phyloP scores from a whole-genome alignment of 2,329 filamentous ascomycete species.

The Stagonosporopsis cucurbitacearum region DNA sequence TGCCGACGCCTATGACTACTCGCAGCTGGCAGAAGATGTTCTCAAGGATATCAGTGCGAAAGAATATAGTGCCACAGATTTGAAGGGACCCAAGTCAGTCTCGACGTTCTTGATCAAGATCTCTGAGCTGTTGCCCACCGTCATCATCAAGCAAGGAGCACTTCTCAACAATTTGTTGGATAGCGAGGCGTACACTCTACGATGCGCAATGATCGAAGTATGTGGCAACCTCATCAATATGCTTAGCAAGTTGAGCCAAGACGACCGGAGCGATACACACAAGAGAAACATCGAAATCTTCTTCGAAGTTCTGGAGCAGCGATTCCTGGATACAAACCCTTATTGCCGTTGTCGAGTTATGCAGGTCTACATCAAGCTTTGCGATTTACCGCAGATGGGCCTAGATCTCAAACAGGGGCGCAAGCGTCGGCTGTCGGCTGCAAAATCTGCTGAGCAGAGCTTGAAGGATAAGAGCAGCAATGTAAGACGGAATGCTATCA shows the following conservation, averaged over 20 bases:
- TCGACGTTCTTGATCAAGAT: conserved; percentile 92
- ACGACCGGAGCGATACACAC: conserved; percentile 86
- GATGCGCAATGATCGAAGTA: conserved; percentile 93
- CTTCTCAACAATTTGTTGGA: conserved; percentile 93
- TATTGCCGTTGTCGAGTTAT: conserved; percentile 92
- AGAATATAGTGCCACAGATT: conserved; percentile 97
- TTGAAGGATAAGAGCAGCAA: conserved; percentile 98
- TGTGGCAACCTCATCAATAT: conserved; percentile 94
- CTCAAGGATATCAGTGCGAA: conserved; percentile 94
- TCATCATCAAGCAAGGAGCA: conserved; percentile 98
- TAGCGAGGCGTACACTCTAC: conserved; percentile 92
- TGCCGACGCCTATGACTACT: conserved; percentile 96
- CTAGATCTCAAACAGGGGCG: conserved; percentile 6
- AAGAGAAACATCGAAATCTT: conserved; percentile 96
- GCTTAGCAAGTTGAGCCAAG: conserved; percentile 80
- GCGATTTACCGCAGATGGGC: conserved; percentile 88
- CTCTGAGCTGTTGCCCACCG: conserved; percentile 85
- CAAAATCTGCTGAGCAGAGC: conserved; percentile 85
- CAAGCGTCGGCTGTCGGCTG: conserved; percentile 84
- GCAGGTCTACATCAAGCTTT: conserved; percentile 90
- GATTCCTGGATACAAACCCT: conserved; percentile 94
- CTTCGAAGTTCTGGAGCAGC: conserved; percentile 94
- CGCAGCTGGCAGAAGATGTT: conserved; percentile 92
- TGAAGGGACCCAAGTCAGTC: conserved; percentile 92
- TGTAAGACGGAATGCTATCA: conserved; percentile 92